Conservation (phyloP, 352 stramenopile genomes). For the Globisporangium irregulare region DNA sequence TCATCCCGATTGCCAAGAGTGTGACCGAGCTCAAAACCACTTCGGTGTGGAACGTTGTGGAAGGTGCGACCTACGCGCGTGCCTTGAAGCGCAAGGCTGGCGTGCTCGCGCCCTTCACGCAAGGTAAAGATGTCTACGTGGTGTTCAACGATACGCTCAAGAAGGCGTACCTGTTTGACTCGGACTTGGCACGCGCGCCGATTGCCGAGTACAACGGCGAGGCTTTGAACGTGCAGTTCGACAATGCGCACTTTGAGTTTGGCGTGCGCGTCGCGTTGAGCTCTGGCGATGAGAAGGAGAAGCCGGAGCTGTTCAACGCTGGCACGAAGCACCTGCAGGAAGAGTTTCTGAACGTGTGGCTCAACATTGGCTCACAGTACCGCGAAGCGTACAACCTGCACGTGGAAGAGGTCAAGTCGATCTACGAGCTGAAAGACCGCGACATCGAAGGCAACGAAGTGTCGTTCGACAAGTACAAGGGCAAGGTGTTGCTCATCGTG, state of each 20-base stretch:
- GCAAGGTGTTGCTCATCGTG: constrained; percentile 13
- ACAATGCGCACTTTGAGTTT: constrained; percentile 14
- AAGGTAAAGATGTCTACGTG: constrained; percentile 55
- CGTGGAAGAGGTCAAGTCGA: constrained; percentile 23
- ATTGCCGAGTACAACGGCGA: constrained; percentile 3
- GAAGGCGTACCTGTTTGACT: constrained; percentile 10
- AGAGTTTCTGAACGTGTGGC: constrained; percentile 19
- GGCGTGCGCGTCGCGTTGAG: background rate
- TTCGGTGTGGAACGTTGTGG: background rate
- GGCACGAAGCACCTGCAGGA: constrained; percentile 11
- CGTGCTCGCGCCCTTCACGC: constrained; percentile 47
- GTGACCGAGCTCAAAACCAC: constrained; percentile 2
- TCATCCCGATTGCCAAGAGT: constrained; percentile 5
- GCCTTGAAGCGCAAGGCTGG: constrained; percentile 59
- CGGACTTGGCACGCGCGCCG: constrained; percentile 4
- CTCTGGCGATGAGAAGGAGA: constrained; percentile 3
- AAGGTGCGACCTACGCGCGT: background rate
- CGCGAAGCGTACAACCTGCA: constrained; percentile 21
- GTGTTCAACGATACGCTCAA: constrained; percentile 11
- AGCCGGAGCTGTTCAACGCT: constrained; percentile 12
- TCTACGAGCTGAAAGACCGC: constrained; percentile 49
- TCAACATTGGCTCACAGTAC: constrained; percentile 22
- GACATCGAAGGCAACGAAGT: constrained; percentile 45
- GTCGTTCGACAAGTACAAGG: constrained; percentile 1
- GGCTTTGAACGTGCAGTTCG: constrained; percentile 4